phyloP scores from a whole-genome alignment of 305 asterid species.

The Fraxinus baroniana region DNA sequence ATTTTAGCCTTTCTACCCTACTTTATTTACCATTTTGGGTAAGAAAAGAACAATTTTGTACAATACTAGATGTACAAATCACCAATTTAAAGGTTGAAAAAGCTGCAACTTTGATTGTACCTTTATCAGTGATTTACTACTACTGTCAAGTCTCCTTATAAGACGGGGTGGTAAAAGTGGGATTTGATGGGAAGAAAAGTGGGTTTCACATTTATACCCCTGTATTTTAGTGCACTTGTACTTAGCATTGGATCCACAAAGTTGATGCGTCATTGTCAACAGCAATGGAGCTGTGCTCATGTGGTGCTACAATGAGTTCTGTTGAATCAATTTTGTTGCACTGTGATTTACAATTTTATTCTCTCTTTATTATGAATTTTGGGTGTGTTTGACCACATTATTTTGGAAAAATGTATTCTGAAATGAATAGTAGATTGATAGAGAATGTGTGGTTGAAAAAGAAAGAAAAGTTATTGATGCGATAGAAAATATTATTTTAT shows the following conservation, averaged over 20 bases:
- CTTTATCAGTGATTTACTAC: background rate
- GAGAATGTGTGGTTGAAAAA: too few species aligned
- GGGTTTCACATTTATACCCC: background rate
- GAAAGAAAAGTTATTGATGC: too few species aligned
- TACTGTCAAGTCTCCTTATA: background rate
- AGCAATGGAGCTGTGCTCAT: background rate
- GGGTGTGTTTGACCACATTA: too few species aligned
- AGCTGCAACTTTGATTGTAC: constrained; percentile 8
- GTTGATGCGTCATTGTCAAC: background rate
- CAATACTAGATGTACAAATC: background rate
- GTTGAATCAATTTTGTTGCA: too few species aligned
- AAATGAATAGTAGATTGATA: too few species aligned
- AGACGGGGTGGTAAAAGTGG: constrained; percentile 2
- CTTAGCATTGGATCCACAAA: background rate
- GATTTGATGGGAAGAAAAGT: background rate
- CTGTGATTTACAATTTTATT: too few species aligned
- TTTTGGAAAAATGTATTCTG: too few species aligned
- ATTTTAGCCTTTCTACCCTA: constrained; percentile 16
- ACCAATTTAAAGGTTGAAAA: background rate
- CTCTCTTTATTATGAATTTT: too few species aligned
- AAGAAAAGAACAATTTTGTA: constrained; percentile 14
- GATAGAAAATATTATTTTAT: too few species aligned
- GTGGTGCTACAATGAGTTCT: background rate
- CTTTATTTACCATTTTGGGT: constrained; percentile 24
- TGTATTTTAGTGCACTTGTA: constrained; percentile 10